Evolutionary conservation across 306 rosid genomes (phyloP).

Genomic region (Boehmeria nivea): DNA sequence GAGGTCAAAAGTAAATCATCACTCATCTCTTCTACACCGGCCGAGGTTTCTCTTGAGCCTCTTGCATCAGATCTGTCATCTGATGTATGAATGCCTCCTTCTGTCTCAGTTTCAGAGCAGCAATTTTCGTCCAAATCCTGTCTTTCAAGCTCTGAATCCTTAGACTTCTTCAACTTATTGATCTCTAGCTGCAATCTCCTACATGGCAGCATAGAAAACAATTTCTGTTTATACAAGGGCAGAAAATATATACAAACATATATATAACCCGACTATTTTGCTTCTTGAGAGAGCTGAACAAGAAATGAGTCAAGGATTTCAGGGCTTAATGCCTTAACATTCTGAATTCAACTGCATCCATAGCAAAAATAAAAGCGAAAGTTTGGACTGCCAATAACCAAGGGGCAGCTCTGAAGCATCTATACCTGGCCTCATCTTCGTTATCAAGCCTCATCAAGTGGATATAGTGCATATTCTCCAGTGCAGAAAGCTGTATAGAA

Average conservation of each 20-base stretch:
- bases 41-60: constrained; percentile 32
- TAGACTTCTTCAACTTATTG: constrained; percentile 48
- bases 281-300: too few species aligned
- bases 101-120: constrained; percentile 84
- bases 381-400: constrained; percentile 1
- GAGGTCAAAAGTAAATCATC: constrained; percentile 55
- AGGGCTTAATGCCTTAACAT: too few species aligned
- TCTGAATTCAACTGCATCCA: too few species aligned
- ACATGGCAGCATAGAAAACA: constrained; percentile 14
- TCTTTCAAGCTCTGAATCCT: constrained; percentile 32
- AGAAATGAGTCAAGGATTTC: too few species aligned
- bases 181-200: constrained; percentile 72
- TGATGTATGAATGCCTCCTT: constrained; percentile 42
- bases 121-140: constrained; percentile 36
- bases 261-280: too few species aligned
- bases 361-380: background rate
- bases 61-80: constrained; percentile 34
- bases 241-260: too few species aligned
- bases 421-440: constrained; percentile 75
- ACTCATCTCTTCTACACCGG: constrained; percentile 35
- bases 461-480: constrained; percentile 91
- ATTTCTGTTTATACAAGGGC: too few species aligned
- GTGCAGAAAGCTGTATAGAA: constrained; percentile 62
- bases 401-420: constrained; percentile 6
- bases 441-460: constrained; percentile 80